phyloP scores from a whole-genome alignment of 169 alveolate genomes.

The Eimeria praecox region DNA sequence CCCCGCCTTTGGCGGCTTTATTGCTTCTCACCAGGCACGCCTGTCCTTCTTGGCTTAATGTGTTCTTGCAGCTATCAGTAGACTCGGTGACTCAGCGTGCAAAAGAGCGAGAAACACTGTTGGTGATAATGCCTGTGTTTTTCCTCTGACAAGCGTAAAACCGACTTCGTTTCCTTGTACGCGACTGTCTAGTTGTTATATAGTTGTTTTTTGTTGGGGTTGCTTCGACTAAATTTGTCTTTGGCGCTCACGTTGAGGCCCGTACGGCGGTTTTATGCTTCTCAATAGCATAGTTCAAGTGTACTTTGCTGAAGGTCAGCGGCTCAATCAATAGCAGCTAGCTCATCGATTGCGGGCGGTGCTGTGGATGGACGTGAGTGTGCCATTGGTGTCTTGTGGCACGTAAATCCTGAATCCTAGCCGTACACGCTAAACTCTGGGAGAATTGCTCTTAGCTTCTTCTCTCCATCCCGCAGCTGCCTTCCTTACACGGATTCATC shows the following conservation, averaged over 20 bases:
- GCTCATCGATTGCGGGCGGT: not conserved
- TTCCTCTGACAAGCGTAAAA: not conserved
- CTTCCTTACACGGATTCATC: not conserved
- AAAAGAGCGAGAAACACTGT: too few species aligned
- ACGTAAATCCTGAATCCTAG: not conserved
- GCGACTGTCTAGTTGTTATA: not conserved
- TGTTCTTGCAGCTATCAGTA: not conserved
- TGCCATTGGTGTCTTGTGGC: not conserved
- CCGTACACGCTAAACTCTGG: not conserved
- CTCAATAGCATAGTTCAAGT: not conserved
- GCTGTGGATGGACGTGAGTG: not conserved
- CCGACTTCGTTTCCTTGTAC: not conserved
- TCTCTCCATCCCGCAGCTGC: not conserved
- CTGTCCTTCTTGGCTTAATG: not conserved
- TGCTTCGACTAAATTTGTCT: not conserved
- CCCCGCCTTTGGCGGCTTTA: too few species aligned
- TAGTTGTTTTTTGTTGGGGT: not conserved
- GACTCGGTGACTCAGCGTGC: not conserved
- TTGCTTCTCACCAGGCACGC: too few species aligned
- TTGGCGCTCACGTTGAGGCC: not conserved
- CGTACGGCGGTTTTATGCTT: not conserved
- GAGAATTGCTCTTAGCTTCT: not conserved
- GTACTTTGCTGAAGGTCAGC: not conserved
- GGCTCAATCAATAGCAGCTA: not conserved
- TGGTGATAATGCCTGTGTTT: not conserved